Base-by-base conservation (phyloP, 768 basidiomycete genomes). In the Cubamyces lactineus region DNA sequence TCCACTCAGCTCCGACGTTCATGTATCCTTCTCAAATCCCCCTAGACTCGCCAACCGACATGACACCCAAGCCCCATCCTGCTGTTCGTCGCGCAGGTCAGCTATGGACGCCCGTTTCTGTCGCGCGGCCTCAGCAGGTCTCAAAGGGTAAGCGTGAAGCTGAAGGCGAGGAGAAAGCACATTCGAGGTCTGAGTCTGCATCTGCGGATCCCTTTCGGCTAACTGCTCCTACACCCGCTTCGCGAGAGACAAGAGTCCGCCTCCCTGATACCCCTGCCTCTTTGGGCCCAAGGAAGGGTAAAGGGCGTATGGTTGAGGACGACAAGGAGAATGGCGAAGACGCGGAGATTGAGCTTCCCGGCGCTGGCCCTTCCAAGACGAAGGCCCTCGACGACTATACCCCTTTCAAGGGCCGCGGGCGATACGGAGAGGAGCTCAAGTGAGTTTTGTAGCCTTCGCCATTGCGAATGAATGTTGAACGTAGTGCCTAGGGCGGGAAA, bases 401-500 rank as follows among this genome's bases (percentile, higher is more conserved):
- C 2, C 51, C 45, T 12, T 68, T 62, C 63, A 68, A 68, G 49
- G 67, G 67, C 8, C 59, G 65, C 4, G 67, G 67, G 3, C 57
- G 67, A 23, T 68, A 68, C 39, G 65, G 57, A 12, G 51, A 51
- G 12, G 47, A 53, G 50, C 34, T 42, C 8, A 23, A 51, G 62
- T 66, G 39, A 11, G 71, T 76, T 24, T 66, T 57, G 21, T 46
- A 76, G 80, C 63, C 67, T 80, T 6, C 64, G 71, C 0, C 66
- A 75, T 9, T 71, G 85, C 2, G 60, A 80, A 84, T 51, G 74
- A 74, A 0, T 72, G 86, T 1, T 54, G 0, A 26, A 71, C 9
- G 75, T 74, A 45, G 71, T 74, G 12, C 24, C 21, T 77, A 62
- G 79, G 80, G 5, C 79, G 3, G 62, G 26, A 0, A 53, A 56